phyloP scores from a whole-genome alignment of 805 yeast species.

The Metschnikowia cerradonensis region DNA sequence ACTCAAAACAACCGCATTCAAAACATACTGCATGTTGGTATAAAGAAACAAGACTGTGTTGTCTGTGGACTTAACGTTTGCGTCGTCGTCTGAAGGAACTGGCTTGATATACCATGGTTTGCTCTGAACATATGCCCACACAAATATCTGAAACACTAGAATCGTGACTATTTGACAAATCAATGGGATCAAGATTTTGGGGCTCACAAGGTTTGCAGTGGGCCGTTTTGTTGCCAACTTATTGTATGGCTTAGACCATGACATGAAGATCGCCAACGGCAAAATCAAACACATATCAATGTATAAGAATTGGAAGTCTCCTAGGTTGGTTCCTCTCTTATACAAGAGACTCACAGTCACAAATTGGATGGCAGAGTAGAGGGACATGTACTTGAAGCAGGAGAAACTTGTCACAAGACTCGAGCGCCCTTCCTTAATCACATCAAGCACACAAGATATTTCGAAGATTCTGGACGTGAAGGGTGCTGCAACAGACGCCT shows the following conservation, averaged over 20 bases:
- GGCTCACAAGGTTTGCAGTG: slow-evolving; percentile 87
- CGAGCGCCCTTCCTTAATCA: slow-evolving; percentile 91
- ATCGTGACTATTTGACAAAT: slow-evolving; percentile 70
- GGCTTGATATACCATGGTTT: slow-evolving; percentile 79
- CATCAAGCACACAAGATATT: slow-evolving; percentile 87
- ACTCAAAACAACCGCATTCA: slow-evolving; percentile 78
- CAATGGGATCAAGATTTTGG: slow-evolving; percentile 79
- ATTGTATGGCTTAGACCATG: slow-evolving; percentile 85
- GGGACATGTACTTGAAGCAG: slow-evolving; percentile 96
- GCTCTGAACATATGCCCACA: slow-evolving; percentile 60
- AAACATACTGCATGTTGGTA: slow-evolving; percentile 84
- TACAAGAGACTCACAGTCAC: slow-evolving; percentile 81
- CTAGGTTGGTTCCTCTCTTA: slow-evolving; percentile 85
- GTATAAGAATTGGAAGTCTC: slow-evolving; percentile 94
- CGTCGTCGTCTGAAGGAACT: slow-evolving; percentile 67
- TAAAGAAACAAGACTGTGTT: slow-evolving; percentile 80
- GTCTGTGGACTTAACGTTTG: slow-evolving; percentile 79
- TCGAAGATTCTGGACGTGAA: slow-evolving; percentile 89
- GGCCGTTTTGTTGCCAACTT: slow-evolving; percentile 70
- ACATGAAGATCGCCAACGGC: slow-evolving; percentile 95
- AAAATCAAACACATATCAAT: slow-evolving; percentile 87
- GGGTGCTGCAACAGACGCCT: slow-evolving; percentile 98
- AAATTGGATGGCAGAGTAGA: slow-evolving; percentile 95
- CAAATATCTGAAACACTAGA: slow-evolving; percentile 57
- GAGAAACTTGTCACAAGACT: slow-evolving; percentile 92